A percentile compares a stretch with the other conserved stretches of the same genome.
Evolutionary conservation across 345 rosid genomes (phyloP).

Genomic region (Lagerstroemia speciosa): DNA sequence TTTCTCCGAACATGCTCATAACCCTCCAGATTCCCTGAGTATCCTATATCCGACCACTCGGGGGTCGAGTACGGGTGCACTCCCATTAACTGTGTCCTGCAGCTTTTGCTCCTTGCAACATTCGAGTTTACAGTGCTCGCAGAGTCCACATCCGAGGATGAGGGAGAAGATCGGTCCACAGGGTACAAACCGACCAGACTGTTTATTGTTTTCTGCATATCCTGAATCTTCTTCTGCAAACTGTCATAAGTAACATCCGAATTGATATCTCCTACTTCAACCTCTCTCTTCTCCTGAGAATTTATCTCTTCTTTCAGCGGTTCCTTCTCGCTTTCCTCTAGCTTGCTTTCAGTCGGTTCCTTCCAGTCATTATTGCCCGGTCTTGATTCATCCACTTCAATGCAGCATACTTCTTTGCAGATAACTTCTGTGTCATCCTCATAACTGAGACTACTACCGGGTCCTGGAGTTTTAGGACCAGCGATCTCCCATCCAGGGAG

Average conservation of each 20-base stretch:
- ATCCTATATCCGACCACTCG: conserved; percentile 2
- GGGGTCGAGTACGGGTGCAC: background rate
- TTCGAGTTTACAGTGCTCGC: conserved; percentile 18
- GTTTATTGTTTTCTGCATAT: conserved; percentile 55
- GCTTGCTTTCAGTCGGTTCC: conserved; percentile 7
- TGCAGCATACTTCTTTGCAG: conserved; percentile 43
- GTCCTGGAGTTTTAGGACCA: background rate
- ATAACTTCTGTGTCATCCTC: conserved; percentile 24
- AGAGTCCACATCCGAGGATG: conserved; percentile 20
- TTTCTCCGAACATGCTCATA: background rate
- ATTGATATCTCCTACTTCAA: conserved; percentile 13
- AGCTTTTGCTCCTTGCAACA: conserved; percentile 48
- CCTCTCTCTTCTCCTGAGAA: conserved; percentile 12
- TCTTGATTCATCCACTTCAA: conserved; percentile 23
- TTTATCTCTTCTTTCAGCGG: background rate
- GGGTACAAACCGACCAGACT: conserved; percentile 34
- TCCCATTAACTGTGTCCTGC: conserved; percentile 28
- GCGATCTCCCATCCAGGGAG: conserved; percentile 38
- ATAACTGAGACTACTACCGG: background rate
- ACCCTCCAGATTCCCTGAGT: background rate
- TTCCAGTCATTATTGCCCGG: conserved; percentile 7
- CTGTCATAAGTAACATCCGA: conserved; percentile 27
- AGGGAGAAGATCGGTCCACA: conserved; percentile 38
- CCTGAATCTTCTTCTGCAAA: conserved; percentile 47
- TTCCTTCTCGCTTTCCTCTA: background rate